Evolutionary conservation across 169 alveolate genomes (phyloP).

Genomic region (Theileria sp.): DNA sequence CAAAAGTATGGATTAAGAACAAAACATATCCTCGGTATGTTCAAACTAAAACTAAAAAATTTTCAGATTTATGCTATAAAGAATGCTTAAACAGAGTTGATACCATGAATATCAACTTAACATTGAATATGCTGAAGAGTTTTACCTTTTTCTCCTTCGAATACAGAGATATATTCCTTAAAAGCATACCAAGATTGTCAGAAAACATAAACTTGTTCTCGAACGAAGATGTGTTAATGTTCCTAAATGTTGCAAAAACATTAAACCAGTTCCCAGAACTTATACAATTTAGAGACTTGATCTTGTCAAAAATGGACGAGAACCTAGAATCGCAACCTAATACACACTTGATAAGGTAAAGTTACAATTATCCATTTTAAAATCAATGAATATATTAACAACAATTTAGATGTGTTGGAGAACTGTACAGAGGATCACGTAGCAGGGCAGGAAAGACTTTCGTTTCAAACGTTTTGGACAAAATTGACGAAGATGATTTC

Average conservation of each 20-base stretch:
- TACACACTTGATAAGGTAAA: slow-evolving; percentile 32
- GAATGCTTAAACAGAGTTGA: slow-evolving; percentile 34
- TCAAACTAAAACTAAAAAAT: background rate
- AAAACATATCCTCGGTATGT: slow-evolving; percentile 47
- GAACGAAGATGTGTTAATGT: slow-evolving; percentile 54
- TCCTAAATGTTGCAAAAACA: slow-evolving; percentile 55
- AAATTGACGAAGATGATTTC: slow-evolving; percentile 15
- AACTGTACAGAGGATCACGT: slow-evolving; percentile 33
- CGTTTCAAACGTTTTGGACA: slow-evolving; percentile 29
- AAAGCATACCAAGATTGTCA: background rate
- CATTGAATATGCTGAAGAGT: slow-evolving; percentile 43
- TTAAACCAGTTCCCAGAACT: slow-evolving; percentile 27
- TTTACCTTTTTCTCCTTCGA: slow-evolving; percentile 57
- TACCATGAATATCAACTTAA: slow-evolving; percentile 26
- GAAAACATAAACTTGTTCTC: slow-evolving; percentile 24
- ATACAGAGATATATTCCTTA: slow-evolving; percentile 45
- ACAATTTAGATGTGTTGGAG: slow-evolving; percentile 8
- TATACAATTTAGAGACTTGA: slow-evolving; percentile 36
- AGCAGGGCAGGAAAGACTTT: slow-evolving; percentile 30
- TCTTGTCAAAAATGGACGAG: slow-evolving; percentile 29
- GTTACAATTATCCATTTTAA: background rate
- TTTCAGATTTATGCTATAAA: slow-evolving; percentile 35
- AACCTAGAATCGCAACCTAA: slow-evolving; percentile 17
- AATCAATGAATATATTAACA: background rate
- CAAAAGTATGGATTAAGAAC: slow-evolving; percentile 46